Conservation (phyloP, 2,329 filamentous ascomycete species). For the Botrytis sinoallii region DNA sequence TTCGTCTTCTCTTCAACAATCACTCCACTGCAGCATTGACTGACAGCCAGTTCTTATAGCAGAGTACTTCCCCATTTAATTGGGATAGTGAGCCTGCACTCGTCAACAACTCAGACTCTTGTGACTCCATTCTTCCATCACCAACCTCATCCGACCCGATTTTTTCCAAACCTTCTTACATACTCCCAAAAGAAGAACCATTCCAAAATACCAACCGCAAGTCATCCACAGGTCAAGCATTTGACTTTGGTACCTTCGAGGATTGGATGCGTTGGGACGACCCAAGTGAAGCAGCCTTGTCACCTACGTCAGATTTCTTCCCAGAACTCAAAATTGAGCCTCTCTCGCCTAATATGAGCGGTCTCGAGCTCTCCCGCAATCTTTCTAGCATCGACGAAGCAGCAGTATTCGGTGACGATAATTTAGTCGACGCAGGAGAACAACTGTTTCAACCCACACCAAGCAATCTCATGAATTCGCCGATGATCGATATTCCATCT, state of each 20-base stretch:
- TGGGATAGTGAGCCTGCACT: constrained; percentile 30
- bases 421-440: constrained; percentile 26
- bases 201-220: constrained; percentile 22
- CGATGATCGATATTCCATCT: constrained; percentile 18
- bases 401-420: constrained; percentile 31
- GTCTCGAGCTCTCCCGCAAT: constrained; percentile 28
- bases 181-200: constrained; percentile 25
- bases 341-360: constrained; percentile 30
- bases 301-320: constrained; percentile 33
- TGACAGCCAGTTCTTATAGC: neutral
- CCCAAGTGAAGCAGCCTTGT: constrained; percentile 30
- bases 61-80: constrained; percentile 23
- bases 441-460: constrained; percentile 32
- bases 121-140: constrained; percentile 32
- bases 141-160: constrained; percentile 28
- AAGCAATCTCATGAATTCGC: constrained; percentile 16
- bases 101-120: constrained; percentile 30
- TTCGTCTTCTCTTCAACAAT: too few relatives aligned
- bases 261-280: constrained; percentile 38
- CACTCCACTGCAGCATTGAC: neutral
- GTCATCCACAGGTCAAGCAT: constrained; percentile 25
- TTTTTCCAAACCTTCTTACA: constrained; percentile 25
- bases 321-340: constrained; percentile 34
- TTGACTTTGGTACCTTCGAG: constrained; percentile 34
- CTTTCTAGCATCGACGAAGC: constrained; percentile 26